Conservation (phyloP, 2,329 filamentous ascomycete genomes). For the Gyromitra esculenta region DNA sequence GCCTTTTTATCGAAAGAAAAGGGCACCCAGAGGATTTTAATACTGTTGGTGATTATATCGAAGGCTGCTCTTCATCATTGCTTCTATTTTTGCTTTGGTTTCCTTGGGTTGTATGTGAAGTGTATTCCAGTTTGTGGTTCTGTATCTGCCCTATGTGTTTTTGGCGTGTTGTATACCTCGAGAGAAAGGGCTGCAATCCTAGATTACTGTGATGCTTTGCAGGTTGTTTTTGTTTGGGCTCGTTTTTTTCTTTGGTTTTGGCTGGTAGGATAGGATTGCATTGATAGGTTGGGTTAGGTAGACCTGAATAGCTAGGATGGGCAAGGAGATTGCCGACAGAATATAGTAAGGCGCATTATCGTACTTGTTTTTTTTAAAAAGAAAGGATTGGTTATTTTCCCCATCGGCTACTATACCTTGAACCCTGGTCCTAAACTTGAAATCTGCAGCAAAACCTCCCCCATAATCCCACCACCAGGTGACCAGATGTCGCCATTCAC, state of each 20-base stretch:
- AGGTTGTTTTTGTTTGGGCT: constrained; percentile 24
- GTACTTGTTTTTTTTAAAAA: constrained; percentile 22
- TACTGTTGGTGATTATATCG: not conserved
- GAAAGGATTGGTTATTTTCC: constrained; percentile 19
- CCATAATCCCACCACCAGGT: constrained; percentile 27
- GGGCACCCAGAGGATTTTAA: constrained; percentile 6
- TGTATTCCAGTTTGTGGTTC: constrained; percentile 10
- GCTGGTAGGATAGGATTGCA: constrained; percentile 37
- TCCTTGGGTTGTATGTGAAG: constrained; percentile 10
- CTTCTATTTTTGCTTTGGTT: not conserved
- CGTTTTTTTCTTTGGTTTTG: constrained; percentile 23
- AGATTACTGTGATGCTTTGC: constrained; percentile 19
- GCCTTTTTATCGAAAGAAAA: constrained; percentile 20
- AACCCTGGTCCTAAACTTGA: constrained; percentile 6
- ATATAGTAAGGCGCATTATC: constrained; percentile 34
- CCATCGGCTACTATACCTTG: not conserved
- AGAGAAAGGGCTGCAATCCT: constrained; percentile 33
- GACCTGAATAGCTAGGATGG: not conserved
- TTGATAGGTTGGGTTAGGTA: constrained; percentile 15
- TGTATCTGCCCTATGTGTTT: constrained; percentile 6
- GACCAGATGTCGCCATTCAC: constrained; percentile 24
- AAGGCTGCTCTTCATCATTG: constrained; percentile 14
- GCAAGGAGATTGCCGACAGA: constrained; percentile 11
- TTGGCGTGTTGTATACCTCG: constrained; percentile 25
- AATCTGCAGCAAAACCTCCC: not conserved